Conservation (phyloP, 106 monocot species). For the Triglochin maritima region DNA sequence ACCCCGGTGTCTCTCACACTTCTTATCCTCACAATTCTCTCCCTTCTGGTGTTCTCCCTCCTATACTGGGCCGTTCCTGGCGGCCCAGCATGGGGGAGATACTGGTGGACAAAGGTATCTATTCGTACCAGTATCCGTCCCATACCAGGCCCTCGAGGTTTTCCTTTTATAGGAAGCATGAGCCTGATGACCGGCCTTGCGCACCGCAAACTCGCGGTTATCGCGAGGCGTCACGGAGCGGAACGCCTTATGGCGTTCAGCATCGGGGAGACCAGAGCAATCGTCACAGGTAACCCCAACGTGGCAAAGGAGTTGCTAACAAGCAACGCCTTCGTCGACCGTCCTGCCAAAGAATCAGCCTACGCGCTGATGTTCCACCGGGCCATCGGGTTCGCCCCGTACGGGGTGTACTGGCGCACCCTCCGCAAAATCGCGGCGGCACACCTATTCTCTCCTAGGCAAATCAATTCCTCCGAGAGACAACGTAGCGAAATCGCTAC, state of each 20-base stretch:
- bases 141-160: constrained; percentile 41
- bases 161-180: constrained; percentile 59
- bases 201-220: constrained; percentile 36
- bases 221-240: constrained; percentile 11
- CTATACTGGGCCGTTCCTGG: constrained; percentile 7
- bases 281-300: constrained; percentile 35
- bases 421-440: constrained; percentile 42
- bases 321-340: constrained; percentile 46
- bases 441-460: constrained; percentile 46
- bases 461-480: constrained; percentile 12
- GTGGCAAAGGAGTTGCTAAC: constrained; percentile 52
- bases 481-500: constrained; percentile 23
- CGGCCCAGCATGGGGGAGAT: constrained; percentile 12
- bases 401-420: constrained; percentile 50
- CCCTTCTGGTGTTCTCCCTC: background rate
- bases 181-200: constrained; percentile 46
- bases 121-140: background rate
- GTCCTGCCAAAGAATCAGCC: constrained; percentile 56
- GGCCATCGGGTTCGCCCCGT: constrained; percentile 71
- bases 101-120: background rate
- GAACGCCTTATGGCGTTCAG: constrained; percentile 51
- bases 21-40: background rate
- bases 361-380: constrained; percentile 60
- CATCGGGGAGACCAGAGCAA: constrained; percentile 28
- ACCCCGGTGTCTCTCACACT: no score